Percentiles rank a stretch among this genome's conserved stretches.
Conservation (phyloP, 352 stramenopile species). For the Aphanomyces euteiches region DNA sequence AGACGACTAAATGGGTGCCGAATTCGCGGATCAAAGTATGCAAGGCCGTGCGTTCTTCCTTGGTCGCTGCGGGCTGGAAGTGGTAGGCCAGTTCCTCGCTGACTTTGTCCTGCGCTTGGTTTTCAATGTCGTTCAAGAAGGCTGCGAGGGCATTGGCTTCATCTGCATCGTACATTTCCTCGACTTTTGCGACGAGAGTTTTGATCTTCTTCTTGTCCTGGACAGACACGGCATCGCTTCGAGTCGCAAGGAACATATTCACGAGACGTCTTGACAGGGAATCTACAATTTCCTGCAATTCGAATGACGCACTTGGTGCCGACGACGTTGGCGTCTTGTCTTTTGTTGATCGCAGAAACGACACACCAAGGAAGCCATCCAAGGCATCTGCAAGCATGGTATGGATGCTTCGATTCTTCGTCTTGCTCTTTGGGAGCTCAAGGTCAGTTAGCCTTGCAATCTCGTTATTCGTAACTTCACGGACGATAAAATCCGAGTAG, state of each 20-base stretch:
- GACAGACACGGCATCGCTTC: background rate
- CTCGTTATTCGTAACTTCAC: constrained; percentile 60
- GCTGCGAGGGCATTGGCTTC: constrained; percentile 8
- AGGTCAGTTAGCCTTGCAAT: constrained; percentile 66
- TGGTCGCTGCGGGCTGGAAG: constrained; percentile 61
- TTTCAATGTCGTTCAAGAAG: constrained; percentile 21
- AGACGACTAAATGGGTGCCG: constrained; percentile 61
- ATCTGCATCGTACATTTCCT: background rate
- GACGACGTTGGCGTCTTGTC: background rate
- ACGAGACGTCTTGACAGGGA: constrained; percentile 22
- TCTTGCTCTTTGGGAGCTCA: constrained; percentile 43
- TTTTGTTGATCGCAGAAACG: constrained; percentile 26
- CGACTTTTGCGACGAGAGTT: constrained; percentile 20
- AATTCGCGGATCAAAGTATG: constrained; percentile 82
- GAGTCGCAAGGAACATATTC: constrained; percentile 17
- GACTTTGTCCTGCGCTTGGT: background rate
- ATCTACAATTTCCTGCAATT: constrained; percentile 10
- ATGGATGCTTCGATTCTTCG: constrained; percentile 29
- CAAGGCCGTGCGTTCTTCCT: constrained; percentile 78
- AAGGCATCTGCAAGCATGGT: constrained; percentile 21
- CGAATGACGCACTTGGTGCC: background rate
- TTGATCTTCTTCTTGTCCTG: constrained; percentile 17
- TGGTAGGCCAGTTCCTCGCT: constrained; percentile 18
- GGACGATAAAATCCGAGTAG: constrained; percentile 91
- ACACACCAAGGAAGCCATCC: constrained; percentile 18